Base-by-base conservation (phyloP, 2,329 filamentous ascomycete species). In the Bertia moriformis region DNA sequence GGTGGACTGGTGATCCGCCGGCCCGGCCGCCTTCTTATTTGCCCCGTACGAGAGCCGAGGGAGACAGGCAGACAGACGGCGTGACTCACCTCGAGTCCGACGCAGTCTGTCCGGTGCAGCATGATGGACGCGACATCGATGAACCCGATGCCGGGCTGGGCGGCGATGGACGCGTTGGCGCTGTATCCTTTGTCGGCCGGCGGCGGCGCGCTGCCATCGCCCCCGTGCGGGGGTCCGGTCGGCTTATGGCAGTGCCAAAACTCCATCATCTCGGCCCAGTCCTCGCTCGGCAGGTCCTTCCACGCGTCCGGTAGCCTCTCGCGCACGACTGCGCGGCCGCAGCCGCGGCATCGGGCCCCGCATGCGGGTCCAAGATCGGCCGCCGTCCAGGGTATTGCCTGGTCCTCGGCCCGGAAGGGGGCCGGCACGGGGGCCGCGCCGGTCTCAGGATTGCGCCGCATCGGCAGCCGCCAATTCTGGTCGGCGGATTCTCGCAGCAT, bases 191-290 rank as follows among this genome's bases (percentile, higher is more conserved):
- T 82, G 12, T 10, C 44, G 39, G 7, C 48, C 42, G 19, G 48
- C 38, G 18, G 46, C 40, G 14, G 50, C 40, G 30, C 42, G 43
- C 39, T 50, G 38, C 63, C 55, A n/a, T 53, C 49, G 10, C 65
- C 59, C 18, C 66, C 48, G 32, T 64, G 59, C 14, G 56, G 56
- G 44, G 75, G 65, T 40, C 77, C 66, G 43, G 78, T 69, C 2
- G 93, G 91, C 58, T 96, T 96, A 58, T 98, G 91, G 52, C 91
- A 98, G 58, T 98, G 93, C 91, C 91, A 98, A 49, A 98, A 93
- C 57, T 98, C 93, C 91, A 98, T 98, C 88, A 98, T 93, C 61
- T 98, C 91, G 0, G 91, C 93, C 91, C 91, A 98, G 51, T 94
- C 89, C 49, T 93, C 87, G 51, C 87, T 94, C 0, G 91, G 91